Percentiles rank a stretch among this genome's conserved stretches.
phyloP scores from a whole-genome alignment of 495 filamentous ascomycete genomes.

The Penicillium verhagenii region DNA sequence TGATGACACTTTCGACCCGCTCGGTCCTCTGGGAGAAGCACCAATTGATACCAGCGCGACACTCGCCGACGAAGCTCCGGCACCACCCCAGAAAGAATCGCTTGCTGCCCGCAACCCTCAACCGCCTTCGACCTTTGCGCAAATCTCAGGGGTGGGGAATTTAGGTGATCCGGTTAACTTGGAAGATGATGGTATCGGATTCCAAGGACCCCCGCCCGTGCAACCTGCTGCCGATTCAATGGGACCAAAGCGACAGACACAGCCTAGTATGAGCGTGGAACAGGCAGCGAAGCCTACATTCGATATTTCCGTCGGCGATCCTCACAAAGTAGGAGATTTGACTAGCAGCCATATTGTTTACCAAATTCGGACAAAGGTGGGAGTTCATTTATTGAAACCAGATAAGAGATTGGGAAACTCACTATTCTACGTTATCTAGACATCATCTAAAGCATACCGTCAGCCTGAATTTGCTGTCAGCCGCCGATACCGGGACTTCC shows the following conservation, averaged over 20 bases:
- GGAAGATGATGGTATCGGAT: slow-evolving; percentile 61
- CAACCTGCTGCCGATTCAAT: slow-evolving; percentile 55
- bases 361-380: slow-evolving; percentile 88
- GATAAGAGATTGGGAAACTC: not conserved
- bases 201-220: slow-evolving; percentile 71
- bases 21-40: slow-evolving; percentile 76
- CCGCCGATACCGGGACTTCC: slow-evolving; percentile 90
- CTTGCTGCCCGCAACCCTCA: slow-evolving; percentile 58
- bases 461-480: slow-evolving; percentile 88
- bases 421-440: slow-evolving; percentile 49
- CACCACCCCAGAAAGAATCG: slow-evolving; percentile 84
- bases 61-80: slow-evolving; percentile 68
- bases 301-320: slow-evolving; percentile 91
- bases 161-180: slow-evolving; percentile 62
- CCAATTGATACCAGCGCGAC: slow-evolving; percentile 41
- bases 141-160: slow-evolving; percentile 44
- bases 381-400: not conserved
- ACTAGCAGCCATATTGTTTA: slow-evolving; percentile 98
- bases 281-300: slow-evolving; percentile 89
- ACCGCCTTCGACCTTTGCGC: slow-evolving; percentile 47
- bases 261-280: slow-evolving; percentile 83
- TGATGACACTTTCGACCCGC: slow-evolving; percentile 86
- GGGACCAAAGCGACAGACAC: slow-evolving; percentile 56
- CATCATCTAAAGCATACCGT: slow-evolving; percentile 92
- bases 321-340: slow-evolving; percentile 94